Evolutionary conservation across 345 rosid genomes (phyloP), one percentile per base, ranked within the genome.

Genomic region (Populus tremula): DNA sequence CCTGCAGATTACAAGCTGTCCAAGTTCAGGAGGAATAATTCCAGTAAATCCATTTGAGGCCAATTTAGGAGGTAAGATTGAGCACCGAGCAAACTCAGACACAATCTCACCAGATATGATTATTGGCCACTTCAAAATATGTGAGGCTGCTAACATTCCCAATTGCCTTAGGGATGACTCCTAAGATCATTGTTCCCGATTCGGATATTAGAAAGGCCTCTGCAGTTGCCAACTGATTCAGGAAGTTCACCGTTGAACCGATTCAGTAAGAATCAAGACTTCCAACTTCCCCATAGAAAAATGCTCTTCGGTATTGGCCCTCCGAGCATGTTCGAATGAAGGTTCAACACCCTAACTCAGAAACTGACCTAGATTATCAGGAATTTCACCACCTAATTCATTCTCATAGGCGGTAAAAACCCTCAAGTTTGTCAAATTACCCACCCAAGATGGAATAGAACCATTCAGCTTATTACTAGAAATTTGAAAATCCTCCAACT

Each of bases 31-130:
- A 35, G 99, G 99, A 71, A 96, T 85, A 13, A 77, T 67, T 79
- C 99, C 99, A 59, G 91, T 78, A 64, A 96, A 92, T 64, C 96
- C 97, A 81, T 96, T 96, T 8, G 91, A 87, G 62, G 96, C 98
- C 71, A 96, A 78, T 96, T 96, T 69, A 96, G 84, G 61, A 96
- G 91, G 50, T 96, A 68, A 96, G 92, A 70, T 96, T 96, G 91
- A 79, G 87, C 99, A 96, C 63, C 49, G 87, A 53, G 96, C 82
- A 79, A 96, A 90, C 80, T 88, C 99, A 0, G 92, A 68, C 67
- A 88, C 89, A 80, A 96, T 82, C 78, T 88, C 89, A 77, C 99
- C 97, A 17, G 99, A 93, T 88, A 81, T 84, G 83, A 88, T 95
- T 95, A 56, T 89, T 89, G 80, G 91, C 87, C 4, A 94, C 99